Percentiles rank a stretch among this genome's conserved stretches.
Conservation (phyloP, 2,329 filamentous ascomycete species). For the Diaporthe longicolla region DNA sequence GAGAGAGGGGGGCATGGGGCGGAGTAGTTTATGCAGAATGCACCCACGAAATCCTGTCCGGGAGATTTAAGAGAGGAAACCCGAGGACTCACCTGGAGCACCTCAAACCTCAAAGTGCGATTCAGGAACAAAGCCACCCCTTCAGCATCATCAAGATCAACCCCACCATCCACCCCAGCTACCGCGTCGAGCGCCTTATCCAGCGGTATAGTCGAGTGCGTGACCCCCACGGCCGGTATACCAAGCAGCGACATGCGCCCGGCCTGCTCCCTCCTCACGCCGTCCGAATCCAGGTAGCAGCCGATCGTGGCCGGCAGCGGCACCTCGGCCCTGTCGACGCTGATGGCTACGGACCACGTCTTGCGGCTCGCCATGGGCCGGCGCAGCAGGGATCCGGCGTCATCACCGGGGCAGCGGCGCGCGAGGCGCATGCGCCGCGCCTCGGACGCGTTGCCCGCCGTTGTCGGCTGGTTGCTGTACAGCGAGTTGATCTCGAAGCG, state of each 20-base stretch:
- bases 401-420: not conserved
- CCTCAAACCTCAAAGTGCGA: slow-evolving; percentile 44
- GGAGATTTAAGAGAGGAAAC: not conserved
- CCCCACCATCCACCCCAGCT: slow-evolving; percentile 37
- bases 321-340: slow-evolving; percentile 55
- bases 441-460: not conserved
- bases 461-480: slow-evolving; percentile 48
- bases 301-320: slow-evolving; percentile 55
- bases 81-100: slow-evolving; percentile 45
- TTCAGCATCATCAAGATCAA: slow-evolving; percentile 31
- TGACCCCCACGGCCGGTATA: slow-evolving; percentile 54
- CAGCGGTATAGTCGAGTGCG: slow-evolving; percentile 53
- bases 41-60: too few species aligned
- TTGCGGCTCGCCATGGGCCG: slow-evolving; percentile 46
- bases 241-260: slow-evolving; percentile 54
- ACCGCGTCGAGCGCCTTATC: slow-evolving; percentile 43
- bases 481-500: slow-evolving; percentile 71
- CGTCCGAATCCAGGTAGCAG: slow-evolving; percentile 48
- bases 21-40: too few species aligned
- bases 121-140: slow-evolving; percentile 42
- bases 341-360: slow-evolving; percentile 50
- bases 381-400: not conserved
- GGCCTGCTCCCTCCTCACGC: slow-evolving; percentile 40
- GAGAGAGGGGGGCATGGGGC: too few species aligned
- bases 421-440: not conserved